phyloP scores from a whole-genome alignment of 495 filamentous ascomycete genomes.

The Hypoxylon crocopeplum region DNA sequence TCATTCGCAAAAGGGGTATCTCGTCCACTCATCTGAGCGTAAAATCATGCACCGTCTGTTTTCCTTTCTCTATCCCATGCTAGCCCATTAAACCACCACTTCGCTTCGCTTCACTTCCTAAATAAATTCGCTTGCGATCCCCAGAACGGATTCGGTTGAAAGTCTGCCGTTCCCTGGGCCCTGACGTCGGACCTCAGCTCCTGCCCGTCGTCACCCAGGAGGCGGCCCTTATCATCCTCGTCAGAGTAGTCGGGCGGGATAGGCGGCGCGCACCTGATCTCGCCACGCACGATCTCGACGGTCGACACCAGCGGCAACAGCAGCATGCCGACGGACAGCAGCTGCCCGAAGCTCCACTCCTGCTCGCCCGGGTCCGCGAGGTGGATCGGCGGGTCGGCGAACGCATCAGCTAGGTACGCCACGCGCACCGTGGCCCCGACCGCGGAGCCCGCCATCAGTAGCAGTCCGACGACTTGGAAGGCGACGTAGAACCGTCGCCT shows the following conservation, averaged over 20 bases:
- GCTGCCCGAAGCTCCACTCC: conserved; percentile 65
- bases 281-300: conserved; percentile 62
- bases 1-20: conserved; percentile 20
- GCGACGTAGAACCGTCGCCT: conserved; percentile 54
- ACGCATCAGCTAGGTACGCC: conserved; percentile 58
- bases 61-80: neutral
- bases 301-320: conserved; percentile 59
- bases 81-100: neutral
- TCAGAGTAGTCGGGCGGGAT: conserved; percentile 39
- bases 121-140: conserved; percentile 41
- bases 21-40: neutral
- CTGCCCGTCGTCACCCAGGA: conserved; percentile 25
- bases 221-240: conserved; percentile 23
- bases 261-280: conserved; percentile 53
- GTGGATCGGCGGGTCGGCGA: conserved; percentile 49
- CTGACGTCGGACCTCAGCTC: conserved; percentile 21
- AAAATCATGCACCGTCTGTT: neutral
- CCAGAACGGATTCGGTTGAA: conserved; percentile 50
- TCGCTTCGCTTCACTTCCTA: conserved; percentile 20
- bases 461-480: conserved; percentile 54
- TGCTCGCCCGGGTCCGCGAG: conserved; percentile 58
- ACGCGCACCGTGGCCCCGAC: conserved; percentile 58
- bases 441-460: conserved; percentile 56
- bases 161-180: conserved; percentile 12
- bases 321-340: conserved; percentile 60